Base-by-base conservation (phyloP, 1,139 yeast species). In the Komagataea norvegica region DNA sequence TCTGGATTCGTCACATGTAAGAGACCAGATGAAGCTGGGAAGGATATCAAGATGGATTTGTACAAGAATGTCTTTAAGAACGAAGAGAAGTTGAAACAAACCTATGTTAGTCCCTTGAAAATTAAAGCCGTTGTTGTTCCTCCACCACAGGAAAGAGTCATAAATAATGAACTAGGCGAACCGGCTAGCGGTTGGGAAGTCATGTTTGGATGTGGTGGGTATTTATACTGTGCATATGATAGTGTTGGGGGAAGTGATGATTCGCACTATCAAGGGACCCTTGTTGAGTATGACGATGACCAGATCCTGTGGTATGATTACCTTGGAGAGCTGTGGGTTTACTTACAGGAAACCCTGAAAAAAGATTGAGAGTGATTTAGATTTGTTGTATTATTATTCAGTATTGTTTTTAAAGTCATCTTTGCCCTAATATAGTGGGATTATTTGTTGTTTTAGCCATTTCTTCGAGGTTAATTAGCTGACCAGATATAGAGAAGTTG, bases 1-100 rank as follows among this genome's bases (percentile, higher is more conserved):
- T 72, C 79, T 2, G 80, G 80, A 0, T 73, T 72, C 48, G 61
- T 65, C 9, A 69, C 56, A 38, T 74, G 80, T 55, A 74, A 74
- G 49, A 72, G 73, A 47, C 67, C 68, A 43, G 61, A 52, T 20
- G 50, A 49, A 28, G 57, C 56, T 10, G 41, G 38, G 16, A 43
- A 46, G 4, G 61, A 57, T 36, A 52, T 57, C 31, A 42, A 50
- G 18, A 41, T 54, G 37, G 60, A 57, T 22, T 48, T 60, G 16
- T 55, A 55, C 47, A 59, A 55, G 36, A 59, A 54, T 32, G 48
- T 56, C 17, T 51, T 51, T 36, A 31, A 42, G n/a, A 43, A 46
- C 19, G 48, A 40, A 6, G 50, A 51, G 8, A 47, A 53, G 30
- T 35, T 55, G 33, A 42, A 46, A 29, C 43, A 46, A 24, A 43